These are phyloP conservation scores for Kwoniella heveanensis DNA, from an alignment of 768 basidiomycete genomes.

Conservation along the genomic window DNA sequence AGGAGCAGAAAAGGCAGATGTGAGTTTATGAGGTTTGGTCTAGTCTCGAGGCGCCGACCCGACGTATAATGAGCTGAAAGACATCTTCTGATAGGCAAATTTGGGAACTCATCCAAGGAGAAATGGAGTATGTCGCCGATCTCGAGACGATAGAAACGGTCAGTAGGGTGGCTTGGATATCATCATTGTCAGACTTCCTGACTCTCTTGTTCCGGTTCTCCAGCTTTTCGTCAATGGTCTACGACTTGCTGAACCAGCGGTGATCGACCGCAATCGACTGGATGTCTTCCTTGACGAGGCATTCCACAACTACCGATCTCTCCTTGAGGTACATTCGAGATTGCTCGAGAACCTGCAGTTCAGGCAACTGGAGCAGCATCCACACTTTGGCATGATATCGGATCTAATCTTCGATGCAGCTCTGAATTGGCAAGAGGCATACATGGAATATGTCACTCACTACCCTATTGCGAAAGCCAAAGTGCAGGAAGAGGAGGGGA, in stretches of 20 bases:
- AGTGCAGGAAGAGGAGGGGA: constrained; percentile 50
- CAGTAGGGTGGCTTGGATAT: constrained; percentile 42
- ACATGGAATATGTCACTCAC: constrained; percentile 56
- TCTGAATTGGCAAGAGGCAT: constrained; percentile 56
- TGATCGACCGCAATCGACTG: constrained; percentile 62
- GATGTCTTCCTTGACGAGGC: constrained; percentile 86
- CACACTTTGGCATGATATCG: constrained; percentile 51
- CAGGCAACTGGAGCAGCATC: constrained; percentile 57
- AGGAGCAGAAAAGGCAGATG: constrained; percentile 82
- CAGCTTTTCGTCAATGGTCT: constrained; percentile 70
- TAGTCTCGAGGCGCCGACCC: no score
- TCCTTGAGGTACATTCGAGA: constrained; percentile 51
- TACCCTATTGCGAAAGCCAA: constrained; percentile 57
- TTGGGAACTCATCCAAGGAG: constrained; percentile 91
- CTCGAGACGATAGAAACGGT: constrained; percentile 81
- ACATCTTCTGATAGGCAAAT: constrained; percentile 66
- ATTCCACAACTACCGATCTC: constrained; percentile 82
- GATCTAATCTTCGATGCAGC: constrained; percentile 56
- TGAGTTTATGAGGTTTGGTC: no score
- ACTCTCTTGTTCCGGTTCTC: neutral
- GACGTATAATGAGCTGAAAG: neutral
- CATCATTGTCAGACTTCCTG: constrained; percentile 1
- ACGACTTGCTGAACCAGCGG: constrained; percentile 60
- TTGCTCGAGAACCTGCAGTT: constrained; percentile 51
- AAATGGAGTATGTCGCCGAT: constrained; percentile 93